These are phyloP conservation scores for Pythium rhizo-oryzae DNA, from an alignment of 352 stramenopile genomes.

Conservation along the genomic window DNA sequence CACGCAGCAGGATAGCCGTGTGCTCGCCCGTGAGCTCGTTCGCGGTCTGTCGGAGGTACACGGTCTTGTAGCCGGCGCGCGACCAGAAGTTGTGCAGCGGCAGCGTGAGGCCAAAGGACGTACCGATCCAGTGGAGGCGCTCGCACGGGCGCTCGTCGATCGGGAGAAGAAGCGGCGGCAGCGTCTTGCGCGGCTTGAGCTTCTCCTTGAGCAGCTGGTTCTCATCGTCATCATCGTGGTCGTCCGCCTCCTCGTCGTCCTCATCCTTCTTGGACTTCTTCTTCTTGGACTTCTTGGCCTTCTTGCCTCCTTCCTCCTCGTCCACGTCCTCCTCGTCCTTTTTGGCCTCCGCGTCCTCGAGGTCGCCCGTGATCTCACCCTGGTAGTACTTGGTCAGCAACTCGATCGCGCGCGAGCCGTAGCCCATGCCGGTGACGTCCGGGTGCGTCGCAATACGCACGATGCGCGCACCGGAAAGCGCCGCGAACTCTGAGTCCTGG, in stretches of 20 bases:
- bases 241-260: conserved; percentile 36
- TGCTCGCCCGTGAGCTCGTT: conserved; percentile 99
- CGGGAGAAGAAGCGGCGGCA: conserved; percentile 97
- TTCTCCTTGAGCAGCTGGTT: conserved; percentile 79
- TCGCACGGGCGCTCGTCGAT: conserved; percentile 94
- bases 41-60: conserved; percentile 99
- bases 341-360: conserved; percentile 31
- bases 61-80: conserved; percentile 91
- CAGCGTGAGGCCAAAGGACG: conserved; percentile 97
- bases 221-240: conserved; percentile 31
- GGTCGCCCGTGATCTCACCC: conserved; percentile 90
- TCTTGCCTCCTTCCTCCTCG: conserved; percentile 30
- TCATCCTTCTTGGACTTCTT: conserved; percentile 35
- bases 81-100: conserved; percentile 98
- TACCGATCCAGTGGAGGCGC: conserved; percentile 98
- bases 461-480: conserved; percentile 96
- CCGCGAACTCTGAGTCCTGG: conserved; percentile 97
- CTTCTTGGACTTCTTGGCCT: conserved; percentile 35
- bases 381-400: conserved; percentile 98
- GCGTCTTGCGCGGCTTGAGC: conserved; percentile 95
- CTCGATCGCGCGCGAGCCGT: conserved; percentile 96
- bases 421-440: conserved; percentile 97
- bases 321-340: conserved; percentile 26
- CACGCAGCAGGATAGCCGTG: conserved; percentile 93
- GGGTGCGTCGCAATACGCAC: conserved; percentile 99